Evolutionary conservation across 306 rosid genomes (phyloP).

Genomic region (Malus sylvestris): DNA sequence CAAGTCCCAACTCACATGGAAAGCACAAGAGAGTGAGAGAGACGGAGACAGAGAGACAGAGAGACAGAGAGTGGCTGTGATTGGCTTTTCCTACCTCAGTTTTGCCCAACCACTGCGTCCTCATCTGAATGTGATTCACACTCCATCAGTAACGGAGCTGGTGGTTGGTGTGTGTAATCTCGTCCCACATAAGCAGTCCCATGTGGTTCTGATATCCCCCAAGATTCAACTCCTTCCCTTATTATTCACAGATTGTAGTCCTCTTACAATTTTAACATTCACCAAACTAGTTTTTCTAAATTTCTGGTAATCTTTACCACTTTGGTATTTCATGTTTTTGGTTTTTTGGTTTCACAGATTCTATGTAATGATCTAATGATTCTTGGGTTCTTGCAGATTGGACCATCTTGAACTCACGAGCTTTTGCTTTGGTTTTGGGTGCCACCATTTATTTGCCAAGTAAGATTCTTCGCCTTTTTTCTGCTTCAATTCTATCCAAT

Average conservation of each 20-base stretch:
- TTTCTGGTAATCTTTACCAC: background rate
- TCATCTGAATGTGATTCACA: conserved; percentile 7
- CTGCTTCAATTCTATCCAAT: background rate
- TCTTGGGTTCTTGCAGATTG: conserved; percentile 5
- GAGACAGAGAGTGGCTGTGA: background rate
- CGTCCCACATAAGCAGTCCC: conserved; percentile 18
- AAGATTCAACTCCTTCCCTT: conserved; percentile 15
- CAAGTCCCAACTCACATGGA: background rate
- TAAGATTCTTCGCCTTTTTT: conserved; percentile 9
- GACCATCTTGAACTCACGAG: conserved; percentile 1
- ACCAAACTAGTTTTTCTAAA: background rate
- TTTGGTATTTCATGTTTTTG: background rate
- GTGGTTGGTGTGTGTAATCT: conserved; percentile 10
- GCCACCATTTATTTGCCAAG: background rate
- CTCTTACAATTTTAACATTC: background rate
- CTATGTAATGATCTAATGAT: background rate
- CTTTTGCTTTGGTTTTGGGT: background rate
- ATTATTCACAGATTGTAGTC: conserved; percentile 12
- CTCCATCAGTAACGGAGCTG: background rate
- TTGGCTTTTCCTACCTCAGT: conserved; percentile 1
- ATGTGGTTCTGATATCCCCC: conserved; percentile 26
- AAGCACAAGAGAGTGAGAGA: background rate
- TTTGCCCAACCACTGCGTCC: background rate
- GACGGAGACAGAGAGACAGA: no score
- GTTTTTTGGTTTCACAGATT: background rate